Conservation (phyloP, 2,329 filamentous ascomycete species). For the Trichophyton rubrum region DNA sequence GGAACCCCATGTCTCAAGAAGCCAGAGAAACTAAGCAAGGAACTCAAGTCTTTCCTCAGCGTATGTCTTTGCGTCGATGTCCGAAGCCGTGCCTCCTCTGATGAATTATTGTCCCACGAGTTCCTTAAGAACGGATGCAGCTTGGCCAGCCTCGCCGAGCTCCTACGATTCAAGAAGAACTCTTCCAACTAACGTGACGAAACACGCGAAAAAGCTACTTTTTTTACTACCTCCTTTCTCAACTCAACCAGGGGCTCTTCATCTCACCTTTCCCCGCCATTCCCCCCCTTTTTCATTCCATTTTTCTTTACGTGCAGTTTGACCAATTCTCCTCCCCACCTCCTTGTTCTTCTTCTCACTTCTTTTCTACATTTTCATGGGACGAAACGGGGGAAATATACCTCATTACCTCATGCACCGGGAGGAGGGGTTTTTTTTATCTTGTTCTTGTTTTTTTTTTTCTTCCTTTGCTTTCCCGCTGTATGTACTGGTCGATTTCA, state of each 20-base stretch:
- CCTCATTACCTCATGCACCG: constrained; percentile 1
- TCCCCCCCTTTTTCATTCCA: neutral
- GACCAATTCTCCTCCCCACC: neutral
- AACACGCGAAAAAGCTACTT: neutral
- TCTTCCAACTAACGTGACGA: constrained; percentile 21
- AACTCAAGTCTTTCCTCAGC: constrained; percentile 91
- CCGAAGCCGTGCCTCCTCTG: constrained; percentile 80
- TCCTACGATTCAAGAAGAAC: constrained; percentile 57
- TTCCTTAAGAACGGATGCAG: constrained; percentile 89
- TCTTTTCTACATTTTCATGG: neutral
- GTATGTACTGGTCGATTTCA: constrained; percentile 4
- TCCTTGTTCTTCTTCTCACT: constrained; percentile 2
- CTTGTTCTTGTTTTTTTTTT: too few relatives aligned
- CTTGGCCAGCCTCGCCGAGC: constrained; percentile 66
- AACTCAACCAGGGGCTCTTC: neutral
- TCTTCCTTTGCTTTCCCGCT: neutral
- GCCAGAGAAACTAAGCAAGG: constrained; percentile 93
- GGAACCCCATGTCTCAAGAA: constrained; percentile 95
- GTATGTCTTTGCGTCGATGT: constrained; percentile 96
- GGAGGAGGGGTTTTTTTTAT: neutral
- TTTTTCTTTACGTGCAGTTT: constrained; percentile 3
- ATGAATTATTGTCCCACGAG: constrained; percentile 80
- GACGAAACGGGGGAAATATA: constrained; percentile 3
- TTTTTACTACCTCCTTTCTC: neutral
- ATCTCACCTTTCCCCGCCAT: too few relatives aligned